These are phyloP conservation scores for Yamadazyma sp. DNA, from an alignment of 1,139 yeast genomes.

Conservation along the genomic window DNA sequence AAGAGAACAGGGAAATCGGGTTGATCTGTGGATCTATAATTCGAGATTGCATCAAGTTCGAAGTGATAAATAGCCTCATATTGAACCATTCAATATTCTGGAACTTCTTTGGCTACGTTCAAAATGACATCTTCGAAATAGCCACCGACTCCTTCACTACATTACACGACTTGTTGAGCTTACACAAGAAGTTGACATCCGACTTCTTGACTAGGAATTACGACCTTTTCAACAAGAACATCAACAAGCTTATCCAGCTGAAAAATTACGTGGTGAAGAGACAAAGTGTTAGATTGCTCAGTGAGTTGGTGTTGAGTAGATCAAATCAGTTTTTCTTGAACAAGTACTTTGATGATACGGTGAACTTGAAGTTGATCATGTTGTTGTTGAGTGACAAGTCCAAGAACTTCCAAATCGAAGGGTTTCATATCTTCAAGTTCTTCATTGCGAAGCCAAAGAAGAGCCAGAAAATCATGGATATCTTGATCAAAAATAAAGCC, in stretches of 20 bases:
- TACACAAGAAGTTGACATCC: conserved; percentile 66
- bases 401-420: conserved; percentile 84
- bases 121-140: conserved; percentile 76
- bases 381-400: conserved; percentile 82
- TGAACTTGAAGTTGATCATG: conserved; percentile 84
- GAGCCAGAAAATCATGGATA: conserved; percentile 75
- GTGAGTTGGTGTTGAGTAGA: conserved; percentile 73
- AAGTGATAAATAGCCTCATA: conserved; percentile 61
- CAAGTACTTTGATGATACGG: conserved; percentile 75
- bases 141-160: conserved; percentile 90
- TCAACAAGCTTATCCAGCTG: conserved; percentile 70
- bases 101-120: conserved; percentile 80
- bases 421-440: conserved; percentile 88
- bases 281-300: conserved; percentile 78
- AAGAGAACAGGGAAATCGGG: conserved; percentile 71
- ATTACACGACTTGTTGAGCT: conserved; percentile 64
- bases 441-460: conserved; percentile 95
- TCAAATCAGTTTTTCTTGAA: conserved; percentile 74
- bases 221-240: conserved; percentile 54
- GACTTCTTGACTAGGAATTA: conserved; percentile 64
- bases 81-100: conserved; percentile 62
- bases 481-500: conserved; percentile 76
- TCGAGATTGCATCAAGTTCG: conserved; percentile 84
- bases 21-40: conserved; percentile 76
- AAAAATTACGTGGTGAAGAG: conserved; percentile 89